Base-by-base conservation (phyloP, 1,284 basidiomycete genomes). In the Macrocystidia cucumis region DNA sequence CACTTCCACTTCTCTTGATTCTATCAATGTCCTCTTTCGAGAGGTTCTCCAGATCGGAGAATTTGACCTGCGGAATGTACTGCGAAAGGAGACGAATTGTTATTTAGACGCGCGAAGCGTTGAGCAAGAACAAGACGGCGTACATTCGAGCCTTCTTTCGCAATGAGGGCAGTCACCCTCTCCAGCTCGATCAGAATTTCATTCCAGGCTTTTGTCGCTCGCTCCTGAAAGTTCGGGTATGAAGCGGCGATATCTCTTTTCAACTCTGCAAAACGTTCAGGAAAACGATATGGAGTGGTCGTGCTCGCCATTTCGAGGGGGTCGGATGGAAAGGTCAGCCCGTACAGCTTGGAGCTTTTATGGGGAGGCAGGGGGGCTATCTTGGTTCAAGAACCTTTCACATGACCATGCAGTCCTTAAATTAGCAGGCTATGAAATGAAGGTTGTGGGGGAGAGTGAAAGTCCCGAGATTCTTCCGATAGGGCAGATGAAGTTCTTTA, bases 41-140 rank as follows among this genome's bases (percentile, higher is more conserved):
- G 33, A 82, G 55, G 18, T 52, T 68, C 2, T 60, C 49, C 14
- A 83, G 54, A 29, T 79, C 71, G 2, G 60, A 48, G 49, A 80
- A 79, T 6, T 69, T 59, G 29, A 81, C 68, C 54, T 78, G 71
- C 1, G 80, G 78, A 27, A 83, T 72, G 43, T 55, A 63, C 59
- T 65, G 32, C 5, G 35, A 16, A n/a, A 21, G 4, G 3, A 14
- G 13, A 17, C 18, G n/a, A n/a, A n/a, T 13, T 23, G 21, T 4
- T 29, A n/a, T n/a, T n/a, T n/a, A n/a, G n/a, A n/a, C n/a, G n/a
- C n/a, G 20, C 29, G 13, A 14, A n/a, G 17, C 13, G 7, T 5
- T 14, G 14, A n/a, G 11, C 21, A 31, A 23, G 26, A 2, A 25
- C 9, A 8, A 5, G 12, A 19, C 9, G 3, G 46, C 66, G 37